These are phyloP conservation scores for Somion occarium DNA, from an alignment of 1,284 basidiomycete species.

Conservation along the genomic window DNA sequence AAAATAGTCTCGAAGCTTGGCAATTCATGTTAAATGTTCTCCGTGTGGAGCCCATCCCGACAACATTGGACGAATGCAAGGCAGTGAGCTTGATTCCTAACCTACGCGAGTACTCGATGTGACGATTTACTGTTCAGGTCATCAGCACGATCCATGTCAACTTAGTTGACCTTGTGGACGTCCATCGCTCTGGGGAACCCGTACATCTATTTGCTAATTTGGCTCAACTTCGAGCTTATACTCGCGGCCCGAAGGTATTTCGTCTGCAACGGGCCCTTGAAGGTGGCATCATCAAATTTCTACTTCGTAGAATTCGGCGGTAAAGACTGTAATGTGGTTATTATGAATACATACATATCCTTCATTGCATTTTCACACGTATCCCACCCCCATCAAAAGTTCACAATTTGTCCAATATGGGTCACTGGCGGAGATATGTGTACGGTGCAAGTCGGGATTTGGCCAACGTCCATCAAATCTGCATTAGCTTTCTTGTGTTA, in stretches of 20 bases:
- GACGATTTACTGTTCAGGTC: not conserved
- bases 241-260: not conserved
- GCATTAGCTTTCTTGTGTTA: too few species aligned
- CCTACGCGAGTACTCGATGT: not conserved
- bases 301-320: slow-evolving; percentile 2
- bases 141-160: slow-evolving; percentile 27
- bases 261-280: slow-evolving; percentile 11
- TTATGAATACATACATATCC: too few species aligned
- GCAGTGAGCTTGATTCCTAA: slow-evolving; percentile 8
- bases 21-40: slow-evolving; percentile 24
- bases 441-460: too few species aligned
- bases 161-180: slow-evolving; percentile 31
- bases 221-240: not conserved
- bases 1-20: slow-evolving; percentile 27
- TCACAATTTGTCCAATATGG: too few species aligned
- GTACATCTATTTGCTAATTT: slow-evolving; percentile 1
- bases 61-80: slow-evolving; percentile 10
- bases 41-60: slow-evolving; percentile 14
- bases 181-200: slow-evolving; percentile 6
- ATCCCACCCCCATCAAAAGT: too few species aligned
- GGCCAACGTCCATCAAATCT: too few species aligned
- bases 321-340: too few species aligned
- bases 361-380: too few species aligned
- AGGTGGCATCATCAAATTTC: slow-evolving; percentile 14
- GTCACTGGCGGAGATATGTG: too few species aligned